phyloP scores from a whole-genome alignment of 371 early-diverging fungal genomes.

The Rhizopus arrhizus region DNA sequence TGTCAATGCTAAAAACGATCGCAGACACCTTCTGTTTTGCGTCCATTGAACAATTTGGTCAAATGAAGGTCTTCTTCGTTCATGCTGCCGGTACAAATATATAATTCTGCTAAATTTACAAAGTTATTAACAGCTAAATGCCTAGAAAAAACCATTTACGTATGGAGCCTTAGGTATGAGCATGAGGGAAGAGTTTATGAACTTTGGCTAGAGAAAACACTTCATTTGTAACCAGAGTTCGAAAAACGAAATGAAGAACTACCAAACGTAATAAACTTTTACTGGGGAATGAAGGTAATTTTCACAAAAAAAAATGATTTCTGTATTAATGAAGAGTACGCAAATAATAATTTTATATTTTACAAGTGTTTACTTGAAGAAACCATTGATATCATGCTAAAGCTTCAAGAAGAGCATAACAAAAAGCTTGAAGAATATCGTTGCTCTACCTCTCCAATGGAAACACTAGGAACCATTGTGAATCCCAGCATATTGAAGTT shows the following conservation, averaged over 20 bases:
- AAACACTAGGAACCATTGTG: constrained; percentile 7
- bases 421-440: constrained; percentile 16
- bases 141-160: constrained; percentile 7
- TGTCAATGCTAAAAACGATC: neutral
- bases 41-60: neutral
- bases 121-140: constrained; percentile 11
- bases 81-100: constrained; percentile 1
- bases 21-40: neutral
- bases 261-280: constrained; percentile 15
- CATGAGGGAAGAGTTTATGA: constrained; percentile 7
- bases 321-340: constrained; percentile 15
- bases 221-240: constrained; percentile 8
- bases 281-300: constrained; percentile 13
- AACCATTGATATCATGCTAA: constrained; percentile 8
- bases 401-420: constrained; percentile 16
- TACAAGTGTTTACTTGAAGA: constrained; percentile 15
- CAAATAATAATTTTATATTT: constrained; percentile 14
- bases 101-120: neutral
- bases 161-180: constrained; percentile 6
- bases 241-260: constrained; percentile 8
- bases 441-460: constrained; percentile 11
- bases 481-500: constrained; percentile 12
- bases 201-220: constrained; percentile 8
- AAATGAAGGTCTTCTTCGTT: neutral
- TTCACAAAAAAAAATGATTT: constrained; percentile 11